Evolutionary conservation across 2,329 filamentous ascomycete species (phyloP).

Genomic region (Kalmusia sp.): DNA sequence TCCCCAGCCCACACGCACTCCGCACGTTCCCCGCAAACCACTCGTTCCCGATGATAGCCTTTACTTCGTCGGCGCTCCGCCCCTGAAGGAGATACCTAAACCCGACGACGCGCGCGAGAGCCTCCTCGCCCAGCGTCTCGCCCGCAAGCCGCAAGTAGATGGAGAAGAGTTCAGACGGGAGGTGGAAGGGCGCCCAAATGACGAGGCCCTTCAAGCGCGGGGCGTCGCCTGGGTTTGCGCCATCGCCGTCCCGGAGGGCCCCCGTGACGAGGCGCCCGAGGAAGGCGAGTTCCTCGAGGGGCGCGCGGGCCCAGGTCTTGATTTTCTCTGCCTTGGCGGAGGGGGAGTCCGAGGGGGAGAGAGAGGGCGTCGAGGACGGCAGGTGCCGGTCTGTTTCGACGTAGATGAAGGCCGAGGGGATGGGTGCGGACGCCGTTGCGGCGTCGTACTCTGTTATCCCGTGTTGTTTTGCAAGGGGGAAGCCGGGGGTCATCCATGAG

Average conservation of each 20-base stretch:
- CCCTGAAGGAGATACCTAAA: slow-evolving; percentile 82
- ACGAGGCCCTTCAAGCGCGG: slow-evolving; percentile 72
- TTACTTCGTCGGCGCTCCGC: slow-evolving; percentile 45
- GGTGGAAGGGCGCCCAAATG: slow-evolving; percentile 84
- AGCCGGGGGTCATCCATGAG: slow-evolving; percentile 68
- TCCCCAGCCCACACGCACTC: slow-evolving; percentile 59
- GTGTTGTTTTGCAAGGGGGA: slow-evolving; percentile 68
- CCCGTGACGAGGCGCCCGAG: slow-evolving; percentile 71
- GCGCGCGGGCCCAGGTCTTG: slow-evolving; percentile 67
- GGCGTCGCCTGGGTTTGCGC: slow-evolving; percentile 26
- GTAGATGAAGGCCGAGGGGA: slow-evolving; percentile 72
- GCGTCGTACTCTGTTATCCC: slow-evolving; percentile 67
- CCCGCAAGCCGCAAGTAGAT: slow-evolving; percentile 70
- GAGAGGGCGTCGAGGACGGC: slow-evolving; percentile 8
- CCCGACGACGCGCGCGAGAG: slow-evolving; percentile 74
- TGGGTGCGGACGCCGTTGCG: slow-evolving; percentile 17
- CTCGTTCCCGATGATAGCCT: slow-evolving; percentile 39
- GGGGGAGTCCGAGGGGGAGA: not conserved
- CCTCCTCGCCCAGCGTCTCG: slow-evolving; percentile 64
- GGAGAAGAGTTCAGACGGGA: slow-evolving; percentile 65
- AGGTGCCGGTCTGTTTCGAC: slow-evolving; percentile 77
- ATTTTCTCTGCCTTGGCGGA: slow-evolving; percentile 22
- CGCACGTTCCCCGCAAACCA: slow-evolving; percentile 59
- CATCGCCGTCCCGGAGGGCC: slow-evolving; percentile 69
- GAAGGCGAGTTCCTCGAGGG: slow-evolving; percentile 76